Evolutionary conservation across 495 filamentous ascomycete species (phyloP).

Genomic region (Astrocystis sublimbata): DNA sequence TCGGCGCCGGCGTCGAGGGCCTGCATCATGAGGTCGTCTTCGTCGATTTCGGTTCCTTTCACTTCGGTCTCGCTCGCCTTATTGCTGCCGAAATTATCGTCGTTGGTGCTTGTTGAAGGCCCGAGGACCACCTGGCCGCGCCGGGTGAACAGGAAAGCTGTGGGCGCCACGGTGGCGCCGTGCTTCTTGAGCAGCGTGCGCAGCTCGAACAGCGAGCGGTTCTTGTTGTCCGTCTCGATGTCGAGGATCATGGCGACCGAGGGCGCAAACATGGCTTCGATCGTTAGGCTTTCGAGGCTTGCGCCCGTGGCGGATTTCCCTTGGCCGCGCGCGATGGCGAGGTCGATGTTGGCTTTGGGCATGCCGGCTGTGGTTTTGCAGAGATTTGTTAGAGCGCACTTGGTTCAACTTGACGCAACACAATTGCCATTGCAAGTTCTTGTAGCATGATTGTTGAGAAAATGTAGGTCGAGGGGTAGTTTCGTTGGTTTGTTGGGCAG

Average conservation of each 20-base stretch:
- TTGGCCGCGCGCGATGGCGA: conserved; percentile 82
- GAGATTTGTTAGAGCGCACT: background rate
- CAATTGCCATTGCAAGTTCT: no score
- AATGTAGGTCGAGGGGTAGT: no score
- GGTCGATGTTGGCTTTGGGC: conserved; percentile 80
- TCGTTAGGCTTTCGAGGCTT: conserved; percentile 68
- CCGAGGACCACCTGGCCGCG: conserved; percentile 69
- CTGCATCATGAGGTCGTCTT: conserved; percentile 79
- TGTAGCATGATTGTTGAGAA: no score
- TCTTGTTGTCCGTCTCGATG: conserved; percentile 74
- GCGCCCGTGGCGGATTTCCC: conserved; percentile 72
- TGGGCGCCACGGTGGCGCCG: conserved; percentile 68
- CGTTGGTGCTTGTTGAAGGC: conserved; percentile 73
- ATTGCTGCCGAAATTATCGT: conserved; percentile 72
- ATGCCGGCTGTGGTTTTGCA: conserved; percentile 56
- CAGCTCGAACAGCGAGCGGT: conserved; percentile 69
- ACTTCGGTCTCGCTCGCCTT: conserved; percentile 54
- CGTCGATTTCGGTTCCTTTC: conserved; percentile 54
- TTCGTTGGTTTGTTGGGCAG: no score
- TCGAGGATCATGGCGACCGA: conserved; percentile 78
- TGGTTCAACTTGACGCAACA: no score
- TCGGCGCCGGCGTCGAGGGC: conserved; percentile 84
- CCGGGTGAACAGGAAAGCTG: conserved; percentile 81
- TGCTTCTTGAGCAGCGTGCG: conserved; percentile 64
- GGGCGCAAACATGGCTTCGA: conserved; percentile 81